These are phyloP conservation scores for Pleurotus eryngii DNA, from an alignment of 768 basidiomycete genomes.

Conservation along the genomic window DNA sequence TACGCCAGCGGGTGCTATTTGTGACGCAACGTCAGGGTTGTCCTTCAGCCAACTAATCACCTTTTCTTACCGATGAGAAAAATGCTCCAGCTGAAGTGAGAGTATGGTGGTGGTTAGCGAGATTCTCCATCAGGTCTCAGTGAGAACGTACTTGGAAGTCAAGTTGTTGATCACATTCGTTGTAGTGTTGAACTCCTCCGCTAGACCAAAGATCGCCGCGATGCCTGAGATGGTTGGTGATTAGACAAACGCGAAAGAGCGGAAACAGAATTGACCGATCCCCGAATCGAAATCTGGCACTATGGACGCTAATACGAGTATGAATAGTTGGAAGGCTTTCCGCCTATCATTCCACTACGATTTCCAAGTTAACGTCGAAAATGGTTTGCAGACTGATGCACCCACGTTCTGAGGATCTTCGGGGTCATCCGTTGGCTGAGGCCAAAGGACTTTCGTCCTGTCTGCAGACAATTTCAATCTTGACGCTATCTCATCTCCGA, in stretches of 20 bases:
- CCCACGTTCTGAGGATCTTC: slow-evolving; percentile 29
- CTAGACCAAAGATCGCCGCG: slow-evolving; percentile 54
- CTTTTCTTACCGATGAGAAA: slow-evolving; percentile 40
- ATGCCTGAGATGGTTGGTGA: slow-evolving; percentile 32
- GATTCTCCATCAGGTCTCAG: background rate
- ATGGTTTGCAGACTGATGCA: background rate
- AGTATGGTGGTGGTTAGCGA: background rate
- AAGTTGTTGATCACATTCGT: slow-evolving; percentile 52
- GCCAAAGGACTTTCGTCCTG: slow-evolving; percentile 57
- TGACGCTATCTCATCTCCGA: slow-evolving; percentile 48
- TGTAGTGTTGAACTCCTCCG: slow-evolving; percentile 47
- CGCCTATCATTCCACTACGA: slow-evolving; percentile 40
- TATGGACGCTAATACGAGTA: slow-evolving; percentile 54
- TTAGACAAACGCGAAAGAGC: background rate
- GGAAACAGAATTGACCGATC: slow-evolving; percentile 29
- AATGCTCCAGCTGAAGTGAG: slow-evolving; percentile 51
- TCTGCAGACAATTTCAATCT: slow-evolving; percentile 48
- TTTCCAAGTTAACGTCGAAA: background rate
- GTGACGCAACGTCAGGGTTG: background rate
- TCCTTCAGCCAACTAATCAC: too few relatives aligned
- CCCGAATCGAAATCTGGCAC: slow-evolving; percentile 62
- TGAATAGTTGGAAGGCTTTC: slow-evolving; percentile 47
- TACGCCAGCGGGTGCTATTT: slow-evolving; percentile 41
- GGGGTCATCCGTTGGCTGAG: slow-evolving; percentile 45
- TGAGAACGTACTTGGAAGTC: slow-evolving; percentile 40